Percentiles rank a stretch among this genome's conserved stretches.
phyloP scores from a whole-genome alignment of 1,139 yeast species.

The Pichia sp. region DNA sequence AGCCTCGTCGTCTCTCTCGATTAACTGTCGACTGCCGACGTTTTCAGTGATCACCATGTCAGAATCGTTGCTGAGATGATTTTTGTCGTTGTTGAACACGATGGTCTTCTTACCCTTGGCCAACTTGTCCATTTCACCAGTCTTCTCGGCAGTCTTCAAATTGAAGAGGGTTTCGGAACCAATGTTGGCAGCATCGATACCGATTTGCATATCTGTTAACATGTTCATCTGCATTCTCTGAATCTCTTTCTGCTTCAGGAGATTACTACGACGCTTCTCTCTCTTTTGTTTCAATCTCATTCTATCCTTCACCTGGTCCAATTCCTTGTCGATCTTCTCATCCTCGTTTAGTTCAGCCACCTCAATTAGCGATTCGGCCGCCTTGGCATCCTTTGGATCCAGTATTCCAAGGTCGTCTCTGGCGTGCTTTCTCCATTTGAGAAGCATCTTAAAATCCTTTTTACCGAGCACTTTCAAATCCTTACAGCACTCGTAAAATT shows the following conservation, averaged over 20 bases:
- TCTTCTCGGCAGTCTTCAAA: conserved; percentile 75
- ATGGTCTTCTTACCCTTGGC: conserved; percentile 80
- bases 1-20: conserved; percentile 48
- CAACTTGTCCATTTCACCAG: conserved; percentile 72
- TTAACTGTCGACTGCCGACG: conserved; percentile 33
- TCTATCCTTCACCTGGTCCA: conserved; percentile 66
- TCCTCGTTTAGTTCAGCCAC: conserved; percentile 80
- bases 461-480: conserved; percentile 92
- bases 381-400: conserved; percentile 41
- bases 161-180: conserved; percentile 83
- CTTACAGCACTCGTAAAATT: conserved; percentile 74
- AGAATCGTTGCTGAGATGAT: conserved; percentile 41
- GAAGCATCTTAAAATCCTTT: conserved; percentile 79
- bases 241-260: conserved; percentile 81
- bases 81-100: conserved; percentile 53
- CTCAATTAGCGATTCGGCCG: conserved; percentile 53
- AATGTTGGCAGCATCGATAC: conserved; percentile 83
- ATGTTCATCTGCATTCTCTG: conserved; percentile 93
- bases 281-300: conserved; percentile 69
- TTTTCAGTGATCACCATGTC: conserved; percentile 36
- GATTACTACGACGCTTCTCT: conserved; percentile 78
- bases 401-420: conserved; percentile 75
- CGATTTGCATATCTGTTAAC: conserved; percentile 89
- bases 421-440: conserved; percentile 86
- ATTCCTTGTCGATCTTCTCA: conserved; percentile 81